Evolutionary conservation across 1,284 basidiomycete species (phyloP).

Genomic region (Irpex sp.): DNA sequence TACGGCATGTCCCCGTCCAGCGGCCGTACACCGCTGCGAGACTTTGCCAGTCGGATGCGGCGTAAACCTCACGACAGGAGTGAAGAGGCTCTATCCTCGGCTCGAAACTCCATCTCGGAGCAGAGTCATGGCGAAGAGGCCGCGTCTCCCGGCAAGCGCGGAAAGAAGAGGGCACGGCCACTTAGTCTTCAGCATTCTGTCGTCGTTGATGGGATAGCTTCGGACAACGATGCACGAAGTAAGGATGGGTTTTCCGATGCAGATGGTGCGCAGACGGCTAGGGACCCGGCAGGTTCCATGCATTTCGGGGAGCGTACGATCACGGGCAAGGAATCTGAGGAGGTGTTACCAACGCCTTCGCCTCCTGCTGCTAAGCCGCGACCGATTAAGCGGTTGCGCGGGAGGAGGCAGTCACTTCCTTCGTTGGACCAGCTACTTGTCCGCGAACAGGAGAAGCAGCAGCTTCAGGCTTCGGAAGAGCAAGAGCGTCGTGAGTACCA

Average conservation of each 20-base stretch:
- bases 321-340: neutral
- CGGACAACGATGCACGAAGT: neutral
- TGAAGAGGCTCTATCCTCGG: constrained; percentile 45
- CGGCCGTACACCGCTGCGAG: constrained; percentile 37
- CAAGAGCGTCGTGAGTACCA: constrained; percentile 54
- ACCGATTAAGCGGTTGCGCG: constrained; percentile 17
- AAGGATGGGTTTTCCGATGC: neutral
- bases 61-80: constrained; percentile 32
- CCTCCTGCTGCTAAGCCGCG: neutral
- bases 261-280: constrained; percentile 12
- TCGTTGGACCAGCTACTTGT: constrained; percentile 18
- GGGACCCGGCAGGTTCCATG: neutral
- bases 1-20: constrained; percentile 38
- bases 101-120: constrained; percentile 45
- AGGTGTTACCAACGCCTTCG: constrained; percentile 9
- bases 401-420: constrained; percentile 24
- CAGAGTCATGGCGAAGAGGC: constrained; percentile 34
- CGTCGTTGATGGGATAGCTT: neutral
- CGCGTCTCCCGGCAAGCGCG: constrained; percentile 3
- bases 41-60: constrained; percentile 33
- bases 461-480: constrained; percentile 44
- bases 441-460: constrained; percentile 31
- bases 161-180: constrained; percentile 3
- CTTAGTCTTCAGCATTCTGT: constrained; percentile 2
- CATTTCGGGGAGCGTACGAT: neutral